phyloP scores from a whole-genome alignment of 2,329 filamentous ascomycete genomes.

The Tolypocladium ovalisporum region DNA sequence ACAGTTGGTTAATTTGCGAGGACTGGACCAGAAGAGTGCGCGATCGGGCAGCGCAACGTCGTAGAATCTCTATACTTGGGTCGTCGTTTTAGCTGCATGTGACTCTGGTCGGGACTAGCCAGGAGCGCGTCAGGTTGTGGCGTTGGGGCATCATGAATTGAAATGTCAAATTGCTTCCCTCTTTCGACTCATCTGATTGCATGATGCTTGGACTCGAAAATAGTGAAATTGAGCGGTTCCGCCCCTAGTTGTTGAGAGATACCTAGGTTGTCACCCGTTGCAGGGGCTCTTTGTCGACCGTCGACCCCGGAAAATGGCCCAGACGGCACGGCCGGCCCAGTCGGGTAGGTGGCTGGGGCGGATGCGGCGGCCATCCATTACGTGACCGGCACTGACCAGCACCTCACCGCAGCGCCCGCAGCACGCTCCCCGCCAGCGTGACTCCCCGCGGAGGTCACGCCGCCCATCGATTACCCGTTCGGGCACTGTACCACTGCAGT shows the following conservation, averaged over 20 bases:
- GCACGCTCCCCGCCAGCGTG: not conserved
- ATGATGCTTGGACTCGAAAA: not conserved
- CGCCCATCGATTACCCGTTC: not conserved
- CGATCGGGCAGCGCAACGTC: not conserved
- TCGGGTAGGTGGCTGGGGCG: not conserved
- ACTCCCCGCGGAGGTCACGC: not conserved
- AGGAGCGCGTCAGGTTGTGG: not conserved
- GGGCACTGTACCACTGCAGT: not conserved
- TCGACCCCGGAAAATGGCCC: not conserved
- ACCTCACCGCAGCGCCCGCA: not conserved
- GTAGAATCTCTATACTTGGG: too few relatives aligned
- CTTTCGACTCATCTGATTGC: too few relatives aligned
- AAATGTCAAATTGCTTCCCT: not conserved
- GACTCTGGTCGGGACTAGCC: not conserved
- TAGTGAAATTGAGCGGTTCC: too few relatives aligned
- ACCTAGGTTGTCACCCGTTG: not conserved
- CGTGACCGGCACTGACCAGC: not conserved
- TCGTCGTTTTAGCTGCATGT: not conserved
- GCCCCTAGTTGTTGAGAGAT: too few relatives aligned
- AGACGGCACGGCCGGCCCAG: not conserved
- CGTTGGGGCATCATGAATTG: not conserved
- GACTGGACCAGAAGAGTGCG: conserved; percentile 7
- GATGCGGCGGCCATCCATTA: not conserved
- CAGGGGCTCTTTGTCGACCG: not conserved
- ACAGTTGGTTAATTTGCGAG: conserved; percentile 17